Evolutionary conservation across 2,329 filamentous ascomycete genomes (phyloP).

Genomic region (Neopestalotiopsis rosae): DNA sequence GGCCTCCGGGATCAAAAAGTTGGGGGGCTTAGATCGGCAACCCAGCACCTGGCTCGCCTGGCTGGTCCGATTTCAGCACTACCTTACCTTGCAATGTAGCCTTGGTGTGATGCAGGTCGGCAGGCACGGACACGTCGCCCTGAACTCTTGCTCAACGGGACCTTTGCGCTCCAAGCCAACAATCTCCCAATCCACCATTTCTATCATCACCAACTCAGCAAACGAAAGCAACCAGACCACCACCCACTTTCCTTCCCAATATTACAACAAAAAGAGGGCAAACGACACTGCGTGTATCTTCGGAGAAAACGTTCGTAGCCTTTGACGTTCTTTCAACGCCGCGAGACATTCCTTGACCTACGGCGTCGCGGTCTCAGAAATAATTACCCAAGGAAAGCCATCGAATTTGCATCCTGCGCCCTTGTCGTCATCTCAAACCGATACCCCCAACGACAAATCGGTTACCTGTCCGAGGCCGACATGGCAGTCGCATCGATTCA

Average conservation of each 20-base stretch:
- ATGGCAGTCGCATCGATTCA: slow-evolving; percentile 83
- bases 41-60: too few relatives aligned
- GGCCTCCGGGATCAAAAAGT: too few relatives aligned
- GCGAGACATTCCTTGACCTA: not conserved
- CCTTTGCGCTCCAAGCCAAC: not conserved
- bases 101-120: not conserved
- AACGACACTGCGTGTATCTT: not conserved
- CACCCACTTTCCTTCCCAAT: not conserved
- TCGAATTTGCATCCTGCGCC: not conserved
- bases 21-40: too few relatives aligned
- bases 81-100: not conserved
- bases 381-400: not conserved
- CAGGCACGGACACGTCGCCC: slow-evolving; percentile 9
- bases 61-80: not conserved
- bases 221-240: not conserved
- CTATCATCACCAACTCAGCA: not conserved
- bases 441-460: not conserved
- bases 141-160: not conserved
- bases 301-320: not conserved
- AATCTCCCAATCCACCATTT: not conserved
- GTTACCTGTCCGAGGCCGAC: slow-evolving; percentile 18
- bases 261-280: not conserved
- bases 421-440: not conserved
- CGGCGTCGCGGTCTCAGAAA: not conserved
- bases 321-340: not conserved